Evolutionary conservation across 2,329 filamentous ascomycete species (phyloP).

Genomic region (Diaporthe vaccinii): DNA sequence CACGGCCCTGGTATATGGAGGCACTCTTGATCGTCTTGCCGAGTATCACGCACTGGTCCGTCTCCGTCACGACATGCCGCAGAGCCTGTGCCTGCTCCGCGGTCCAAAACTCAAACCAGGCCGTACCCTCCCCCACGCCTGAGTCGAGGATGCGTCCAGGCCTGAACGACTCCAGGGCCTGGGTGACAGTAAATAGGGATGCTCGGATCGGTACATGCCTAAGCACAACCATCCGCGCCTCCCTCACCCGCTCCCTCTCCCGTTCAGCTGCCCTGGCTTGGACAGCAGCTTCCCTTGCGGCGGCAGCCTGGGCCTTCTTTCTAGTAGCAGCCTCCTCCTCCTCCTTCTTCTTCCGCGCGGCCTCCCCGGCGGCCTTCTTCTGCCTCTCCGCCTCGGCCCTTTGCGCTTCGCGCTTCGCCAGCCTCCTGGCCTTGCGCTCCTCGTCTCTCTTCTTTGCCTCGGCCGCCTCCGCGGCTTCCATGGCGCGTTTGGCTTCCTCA

Average conservation of each 20-base stretch:
- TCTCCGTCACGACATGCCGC: neutral
- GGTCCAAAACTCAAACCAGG: neutral
- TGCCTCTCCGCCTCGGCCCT: neutral
- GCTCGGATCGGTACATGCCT: neutral
- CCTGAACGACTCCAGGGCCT: neutral
- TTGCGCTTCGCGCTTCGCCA: too few relatives aligned
- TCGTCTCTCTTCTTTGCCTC: neutral
- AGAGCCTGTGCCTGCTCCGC: neutral
- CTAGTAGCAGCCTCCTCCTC: neutral
- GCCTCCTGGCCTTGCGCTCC: neutral
- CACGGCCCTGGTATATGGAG: neutral
- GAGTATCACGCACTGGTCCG: neutral
- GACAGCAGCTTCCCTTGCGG: neutral
- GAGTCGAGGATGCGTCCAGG: constrained; percentile 9
- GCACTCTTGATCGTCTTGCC: constrained; percentile 5
- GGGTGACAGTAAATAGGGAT: neutral
- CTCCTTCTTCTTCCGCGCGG: neutral
- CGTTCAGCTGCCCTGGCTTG: neutral
- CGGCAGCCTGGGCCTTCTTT: neutral
- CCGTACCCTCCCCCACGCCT: neutral
- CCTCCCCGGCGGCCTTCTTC: neutral
- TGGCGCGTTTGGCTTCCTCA: neutral
- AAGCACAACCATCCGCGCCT: neutral
- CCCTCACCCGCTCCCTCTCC: neutral
- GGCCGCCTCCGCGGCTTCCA: neutral